Base-by-base conservation (phyloP, 2,329 filamentous ascomycete genomes). In the Teratosphaeria nubilosa region DNA sequence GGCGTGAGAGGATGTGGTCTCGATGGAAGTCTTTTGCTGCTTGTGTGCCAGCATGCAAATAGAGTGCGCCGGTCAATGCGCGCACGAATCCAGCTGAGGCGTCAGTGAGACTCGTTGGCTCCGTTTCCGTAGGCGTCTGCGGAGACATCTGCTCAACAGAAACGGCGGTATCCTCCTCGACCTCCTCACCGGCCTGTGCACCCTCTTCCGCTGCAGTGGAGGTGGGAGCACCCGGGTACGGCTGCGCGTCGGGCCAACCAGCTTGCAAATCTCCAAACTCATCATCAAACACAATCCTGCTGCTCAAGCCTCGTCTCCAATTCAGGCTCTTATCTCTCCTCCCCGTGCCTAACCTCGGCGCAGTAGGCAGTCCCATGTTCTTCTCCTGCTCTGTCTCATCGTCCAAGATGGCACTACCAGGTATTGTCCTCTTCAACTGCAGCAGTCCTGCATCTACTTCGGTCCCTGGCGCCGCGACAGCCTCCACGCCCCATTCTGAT, bases 371-470 rank as follows among this genome's bases (percentile, higher is more conserved):
- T 34, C 24, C 51, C 58, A 76, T 66, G 56, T 72, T 66, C 55
- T 70, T 70, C n/a, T 68, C 54, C 27, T 63, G 62, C 52, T 57
- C 62, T 58, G 58, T 64, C 22, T 64, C 64, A 37, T 67, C 68
- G 32, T 66, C 62, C 27, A 64, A 70, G 70, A 75, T 65, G 22
- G 66, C 63, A 48, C 70, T 70, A 7, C 77, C 77, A 5, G 80
- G 74, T 10, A 72, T 67, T 25, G 80, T 61, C 57, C 80, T 70
- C 75, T 75, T 75, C 79, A 91, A 95, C 72, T 97, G 94, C 60
- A 99, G 78, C 56, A 95, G 78, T 5, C 92, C 94, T 0, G 91
- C 86, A 72, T 99, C 94, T 58, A 97, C 91, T 76, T 97, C 92
- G 59, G 84, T 84, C 55, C 92, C 94, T 0, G 94, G 94, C 22